These are phyloP conservation scores for Citrullus mucosospermus DNA, from an alignment of 306 rosid genomes.

Conservation along the genomic window DNA sequence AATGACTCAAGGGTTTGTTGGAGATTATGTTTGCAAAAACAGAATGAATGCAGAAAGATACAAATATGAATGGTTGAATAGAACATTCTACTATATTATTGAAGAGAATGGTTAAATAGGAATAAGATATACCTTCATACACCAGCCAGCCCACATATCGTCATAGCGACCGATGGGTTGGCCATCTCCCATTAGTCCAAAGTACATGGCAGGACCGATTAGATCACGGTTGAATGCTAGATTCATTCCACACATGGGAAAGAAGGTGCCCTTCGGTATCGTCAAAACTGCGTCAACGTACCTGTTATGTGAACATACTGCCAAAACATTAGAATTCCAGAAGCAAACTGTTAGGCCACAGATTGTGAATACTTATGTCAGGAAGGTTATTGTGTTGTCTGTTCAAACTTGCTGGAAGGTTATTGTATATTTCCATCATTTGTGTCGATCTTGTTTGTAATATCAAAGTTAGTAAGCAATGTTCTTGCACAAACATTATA, in stretches of 20 bases:
- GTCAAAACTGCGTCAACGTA: conserved; percentile 76
- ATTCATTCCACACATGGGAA: conserved; percentile 89
- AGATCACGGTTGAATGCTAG: conserved; percentile 72
- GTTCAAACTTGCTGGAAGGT: too few species aligned
- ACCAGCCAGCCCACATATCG: conserved; percentile 98
- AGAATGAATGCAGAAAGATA: neutral
- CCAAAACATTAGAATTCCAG: neutral
- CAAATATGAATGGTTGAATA: neutral
- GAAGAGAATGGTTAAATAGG: neutral
- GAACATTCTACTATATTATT: neutral
- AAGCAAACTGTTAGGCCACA: neutral
- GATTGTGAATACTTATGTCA: too few species aligned
- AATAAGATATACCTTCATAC: conserved; percentile 41
- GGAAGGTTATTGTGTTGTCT: too few species aligned
- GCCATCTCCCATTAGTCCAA: conserved; percentile 87
- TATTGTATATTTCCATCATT: too few species aligned
- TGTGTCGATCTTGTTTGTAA: too few species aligned
- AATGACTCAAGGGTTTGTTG: neutral
- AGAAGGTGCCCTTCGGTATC: conserved; percentile 64
- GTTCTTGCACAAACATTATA: neutral
- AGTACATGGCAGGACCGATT: conserved; percentile 85
- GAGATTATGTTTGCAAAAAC: neutral
- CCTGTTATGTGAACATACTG: conserved; percentile 17
- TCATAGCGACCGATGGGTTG: conserved; percentile 77
- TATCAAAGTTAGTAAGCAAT: too few species aligned